Evolutionary conservation across 2,329 filamentous ascomycete genomes (phyloP).

Genomic region (Alternaria sp.): DNA sequence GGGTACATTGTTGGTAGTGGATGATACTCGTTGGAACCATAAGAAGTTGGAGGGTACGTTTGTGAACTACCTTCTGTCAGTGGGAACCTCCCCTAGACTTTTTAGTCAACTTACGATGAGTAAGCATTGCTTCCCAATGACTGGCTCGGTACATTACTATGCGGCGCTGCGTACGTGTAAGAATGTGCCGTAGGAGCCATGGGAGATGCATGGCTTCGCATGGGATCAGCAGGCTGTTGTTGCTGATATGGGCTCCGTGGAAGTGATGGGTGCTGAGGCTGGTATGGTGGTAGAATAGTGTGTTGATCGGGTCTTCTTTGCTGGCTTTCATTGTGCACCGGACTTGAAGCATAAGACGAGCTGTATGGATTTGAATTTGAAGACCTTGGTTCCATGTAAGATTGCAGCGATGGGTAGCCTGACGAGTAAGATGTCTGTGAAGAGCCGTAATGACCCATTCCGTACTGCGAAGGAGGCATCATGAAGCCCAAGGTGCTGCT

Average conservation of each 20-base stretch:
- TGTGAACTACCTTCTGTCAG: slow-evolving; percentile 38
- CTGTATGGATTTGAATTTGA: slow-evolving; percentile 42
- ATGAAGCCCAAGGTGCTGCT: slow-evolving; percentile 52
- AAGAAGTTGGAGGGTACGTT: slow-evolving; percentile 47
- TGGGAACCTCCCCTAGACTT: background rate
- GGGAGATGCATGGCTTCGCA: slow-evolving; percentile 42
- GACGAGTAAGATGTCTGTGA: slow-evolving; percentile 43
- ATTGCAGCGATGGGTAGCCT: slow-evolving; percentile 44
- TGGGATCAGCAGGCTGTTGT: slow-evolving; percentile 40
- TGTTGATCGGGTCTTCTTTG: slow-evolving; percentile 43
- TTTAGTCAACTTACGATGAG: slow-evolving; percentile 40
- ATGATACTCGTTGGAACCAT: slow-evolving; percentile 46
- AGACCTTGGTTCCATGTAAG: slow-evolving; percentile 42
- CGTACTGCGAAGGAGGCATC: slow-evolving; percentile 53
- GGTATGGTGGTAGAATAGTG: slow-evolving; percentile 44
- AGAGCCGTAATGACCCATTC: slow-evolving; percentile 49
- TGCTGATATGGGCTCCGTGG: slow-evolving; percentile 48
- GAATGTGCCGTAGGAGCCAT: slow-evolving; percentile 38
- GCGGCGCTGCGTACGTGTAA: slow-evolving; percentile 47
- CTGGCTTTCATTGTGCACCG: slow-evolving; percentile 35
- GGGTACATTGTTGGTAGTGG: slow-evolving; percentile 51
- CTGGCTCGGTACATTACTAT: slow-evolving; percentile 42
- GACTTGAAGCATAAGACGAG: slow-evolving; percentile 41
- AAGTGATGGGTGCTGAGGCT: slow-evolving; percentile 36
- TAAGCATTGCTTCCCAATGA: slow-evolving; percentile 45